A percentile compares a stretch with the other conserved stretches of the same genome.
These are phyloP conservation scores for Phellinidium pouzarii DNA, from an alignment of 1,284 basidiomycete genomes.

Conservation along the genomic window DNA sequence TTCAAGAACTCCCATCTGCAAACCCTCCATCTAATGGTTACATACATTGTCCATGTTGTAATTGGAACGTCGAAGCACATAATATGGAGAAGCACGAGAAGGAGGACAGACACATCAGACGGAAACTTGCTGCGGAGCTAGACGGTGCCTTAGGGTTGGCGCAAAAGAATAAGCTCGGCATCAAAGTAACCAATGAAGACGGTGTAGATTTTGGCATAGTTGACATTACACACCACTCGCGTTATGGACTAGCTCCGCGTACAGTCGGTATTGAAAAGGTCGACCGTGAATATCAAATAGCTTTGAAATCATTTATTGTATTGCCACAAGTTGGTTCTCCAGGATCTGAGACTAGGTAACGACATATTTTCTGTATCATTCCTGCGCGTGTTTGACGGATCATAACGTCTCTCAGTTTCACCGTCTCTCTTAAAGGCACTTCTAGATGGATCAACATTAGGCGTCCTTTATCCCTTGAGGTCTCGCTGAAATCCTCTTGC, in stretches of 20 bases:
- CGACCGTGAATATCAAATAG: background rate
- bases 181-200: background rate
- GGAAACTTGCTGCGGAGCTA: background rate
- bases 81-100: background rate
- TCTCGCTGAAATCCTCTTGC: background rate
- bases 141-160: background rate
- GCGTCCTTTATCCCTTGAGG: background rate
- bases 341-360: background rate
- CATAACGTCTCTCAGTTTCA: background rate
- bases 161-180: background rate
- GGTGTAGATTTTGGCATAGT: background rate
- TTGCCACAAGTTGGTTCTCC: background rate
- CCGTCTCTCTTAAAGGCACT: background rate
- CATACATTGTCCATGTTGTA: background rate
- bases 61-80: background rate
- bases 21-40: background rate
- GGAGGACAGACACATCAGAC: background rate
- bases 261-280: background rate
- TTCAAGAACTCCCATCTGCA: background rate
- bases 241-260: background rate
- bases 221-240: background rate
- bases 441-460: background rate
- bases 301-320: background rate
- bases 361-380: no score
- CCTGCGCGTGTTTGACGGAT: background rate